phyloP scores from a whole-genome alignment of 83 land plant genomes.

The Diphasiastrum complanatum region DNA sequence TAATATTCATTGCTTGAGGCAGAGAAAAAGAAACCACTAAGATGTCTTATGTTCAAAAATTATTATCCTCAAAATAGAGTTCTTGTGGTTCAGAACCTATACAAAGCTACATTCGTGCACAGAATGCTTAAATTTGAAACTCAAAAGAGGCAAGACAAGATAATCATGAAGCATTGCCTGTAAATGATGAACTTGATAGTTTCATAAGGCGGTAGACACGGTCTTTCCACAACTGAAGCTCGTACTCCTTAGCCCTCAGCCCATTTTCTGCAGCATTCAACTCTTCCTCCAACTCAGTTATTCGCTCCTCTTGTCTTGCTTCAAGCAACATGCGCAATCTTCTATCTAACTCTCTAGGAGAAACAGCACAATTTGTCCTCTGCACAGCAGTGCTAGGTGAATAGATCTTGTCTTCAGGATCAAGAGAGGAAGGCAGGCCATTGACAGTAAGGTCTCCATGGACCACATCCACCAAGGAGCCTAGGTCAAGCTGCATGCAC shows the following conservation, averaged over 20 bases:
- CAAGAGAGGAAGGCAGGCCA: conserved; percentile 8
- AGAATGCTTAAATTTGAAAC: no score
- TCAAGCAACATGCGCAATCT: conserved; percentile 58
- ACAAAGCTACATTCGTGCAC: no score
- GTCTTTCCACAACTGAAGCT: conserved; percentile 10
- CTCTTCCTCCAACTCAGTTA: conserved; percentile 50
- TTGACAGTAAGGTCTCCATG: conserved; percentile 45
- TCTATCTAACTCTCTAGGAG: conserved; percentile 51
- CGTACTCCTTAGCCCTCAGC: conserved; percentile 25
- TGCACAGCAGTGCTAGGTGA: conserved; percentile 18
- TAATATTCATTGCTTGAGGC: no score
- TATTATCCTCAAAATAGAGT: no score
- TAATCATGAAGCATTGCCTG: background rate
- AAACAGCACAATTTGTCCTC: conserved; percentile 43
- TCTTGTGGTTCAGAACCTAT: no score
- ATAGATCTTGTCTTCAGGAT: conserved; percentile 1
- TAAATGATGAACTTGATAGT: background rate
- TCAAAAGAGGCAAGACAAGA: background rate
- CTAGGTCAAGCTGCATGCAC: conserved; percentile 47
- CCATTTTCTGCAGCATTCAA: conserved; percentile 38
- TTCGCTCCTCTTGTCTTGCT: conserved; percentile 50
- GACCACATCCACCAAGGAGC: conserved; percentile 36
- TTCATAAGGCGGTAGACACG: background rate
- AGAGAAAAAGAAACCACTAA: no score
- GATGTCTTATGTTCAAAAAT: no score